phyloP scores from a whole-genome alignment of 176 grass and related monocot species.

The Triticum aestivum region IWGSC_CS_RefSeq_v2.1 NC_057804.1:443032599-443033098 shows the following conservation, averaged over 20 bases:
- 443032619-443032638: slow-evolving; percentile 45
- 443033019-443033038: not conserved
- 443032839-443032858: slow-evolving; percentile 90
- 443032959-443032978: slow-evolving; percentile 85
- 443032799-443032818: slow-evolving; percentile 50
- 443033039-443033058: not conserved
- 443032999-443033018: not conserved
- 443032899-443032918: slow-evolving; percentile 89
- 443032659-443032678: slow-evolving; percentile 29
- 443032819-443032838: slow-evolving; percentile 70
- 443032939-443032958: slow-evolving; percentile 84
- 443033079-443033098: not conserved
- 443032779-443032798: slow-evolving; percentile 16
- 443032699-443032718: slow-evolving; percentile 9
- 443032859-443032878: slow-evolving; percentile 88
- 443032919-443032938: slow-evolving; percentile 65
- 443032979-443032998: not conserved
- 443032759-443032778: slow-evolving; percentile 57
- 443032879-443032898: slow-evolving; percentile 46
- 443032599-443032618: not conserved
- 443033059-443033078: not conserved
- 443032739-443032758: slow-evolving; percentile 86
- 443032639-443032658: slow-evolving; percentile 40
- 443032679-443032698: slow-evolving; percentile 3
- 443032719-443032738: slow-evolving; percentile 42